Base-by-base conservation (phyloP, 2,329 filamentous ascomycete species). In the Exophiala sp. region DNA sequence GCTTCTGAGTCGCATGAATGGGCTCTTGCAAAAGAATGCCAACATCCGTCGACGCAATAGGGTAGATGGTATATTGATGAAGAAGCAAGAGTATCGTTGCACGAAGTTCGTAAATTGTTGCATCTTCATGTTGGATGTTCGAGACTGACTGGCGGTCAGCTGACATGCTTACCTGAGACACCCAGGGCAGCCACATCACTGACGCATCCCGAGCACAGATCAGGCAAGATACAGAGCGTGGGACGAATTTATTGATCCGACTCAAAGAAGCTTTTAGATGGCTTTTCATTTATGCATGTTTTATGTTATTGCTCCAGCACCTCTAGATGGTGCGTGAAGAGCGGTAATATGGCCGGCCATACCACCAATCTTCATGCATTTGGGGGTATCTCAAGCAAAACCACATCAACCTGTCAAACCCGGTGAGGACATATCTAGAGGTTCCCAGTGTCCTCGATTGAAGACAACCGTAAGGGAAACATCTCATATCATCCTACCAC, bases 381-480 rank as follows among this genome's bases (percentile, higher is more conserved):
- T 43, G 41, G 41, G 39, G 41, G 41, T 43, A 43, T 43, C 41
- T 43, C 41, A 24, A 43, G 29, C 11, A 43, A 24, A 20, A 43
- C 41, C 41, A 42, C 12, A 18, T 24, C 41, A 32, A 43, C 41
- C 20, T 24, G 16, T 24, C 41, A 24, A 43, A 24, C 20, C 41
- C 8, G 4, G n/a, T 11, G 29, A 8, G 12, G 10, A 14, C 21
- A 42, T 7, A 24, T 24, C 41, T 21, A 43, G 20, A 43, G 21
- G 20, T 20, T 43, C 41, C 4, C 6, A 41, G 29, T 43, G 41
- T 24, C n/a, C 21, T 43, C 29, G 18, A 43, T 32, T 24, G 21
- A 32, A 10, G 6, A 29, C 29, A 21, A 29, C 20, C 29, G n/a
- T 8, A 12, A 7, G 9, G 14, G 20, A 43, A n/a, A 11, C 20